Base-by-base conservation (phyloP, 768 basidiomycete genomes). In the Hemileccinum rubropunctum region DNA sequence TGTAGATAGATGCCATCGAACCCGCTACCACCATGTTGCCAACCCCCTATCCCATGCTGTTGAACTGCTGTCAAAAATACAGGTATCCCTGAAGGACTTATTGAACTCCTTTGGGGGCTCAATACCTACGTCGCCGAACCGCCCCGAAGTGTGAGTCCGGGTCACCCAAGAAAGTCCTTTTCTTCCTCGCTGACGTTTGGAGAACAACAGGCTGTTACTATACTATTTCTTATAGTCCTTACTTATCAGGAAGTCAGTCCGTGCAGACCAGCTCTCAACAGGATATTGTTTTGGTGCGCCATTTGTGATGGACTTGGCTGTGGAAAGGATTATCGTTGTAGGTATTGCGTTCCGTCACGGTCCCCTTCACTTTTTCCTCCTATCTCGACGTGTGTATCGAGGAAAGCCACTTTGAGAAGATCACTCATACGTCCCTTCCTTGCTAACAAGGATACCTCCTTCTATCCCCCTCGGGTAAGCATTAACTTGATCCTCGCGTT, bases 281-380 rank as follows among this genome's bases (percentile, higher is more conserved):
- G 79, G 80, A 4, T 81, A 82, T 45, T 84, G 79, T 58, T 81
- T 81, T 51, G 79, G 80, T 3, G 81, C 68, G 5, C 73, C 79
- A 0, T 79, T 73, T 45, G 72, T 72, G 5, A 63, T 80, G 44
- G 71, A 81, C 20, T 63, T 76, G 3, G 73, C 72, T 1, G 68
- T 72, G 3, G 73, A 68, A 0, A 73, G 76, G 20, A 65, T 69
- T 44, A 63, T 80, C 40, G 66, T 71, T 3, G 78, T 79, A 38
- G 73, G 80, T 80, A 54, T 33, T 63, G 28, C 7, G 30, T 27
- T 9, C 5, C 7, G 3, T 8, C 14, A 18, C 8, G 6, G n/a
- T 14, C 34, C 17, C 2, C 6, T 4, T 9, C 10, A 6, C 26
- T n/a, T 37, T 11, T 6, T 30, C 8, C 28, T 9, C 28, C 7